Conservation (phyloP, 345 rosid species). For the Pistacia vera region DNA sequence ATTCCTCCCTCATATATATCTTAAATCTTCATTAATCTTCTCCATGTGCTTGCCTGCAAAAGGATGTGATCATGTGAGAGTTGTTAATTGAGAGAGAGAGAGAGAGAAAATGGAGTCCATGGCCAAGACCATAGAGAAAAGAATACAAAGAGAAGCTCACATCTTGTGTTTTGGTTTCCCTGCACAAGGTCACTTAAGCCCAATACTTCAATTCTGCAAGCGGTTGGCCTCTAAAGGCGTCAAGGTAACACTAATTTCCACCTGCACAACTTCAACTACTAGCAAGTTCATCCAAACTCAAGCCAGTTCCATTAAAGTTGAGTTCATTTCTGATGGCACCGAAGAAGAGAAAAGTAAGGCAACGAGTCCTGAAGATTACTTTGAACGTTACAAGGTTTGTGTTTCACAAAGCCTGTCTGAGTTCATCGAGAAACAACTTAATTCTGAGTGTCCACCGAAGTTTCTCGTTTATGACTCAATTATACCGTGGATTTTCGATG, state of each 20-base stretch:
- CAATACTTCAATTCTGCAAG: slow-evolving; percentile 59
- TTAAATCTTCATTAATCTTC: too few species aligned
- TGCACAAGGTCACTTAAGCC: slow-evolving; percentile 57
- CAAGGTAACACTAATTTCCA: slow-evolving; percentile 45
- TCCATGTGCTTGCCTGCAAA: neutral
- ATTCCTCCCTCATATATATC: too few species aligned
- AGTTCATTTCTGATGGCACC: slow-evolving; percentile 29
- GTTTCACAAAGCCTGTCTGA: slow-evolving; percentile 34
- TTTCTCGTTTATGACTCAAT: neutral
- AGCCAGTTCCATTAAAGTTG: slow-evolving; percentile 21
- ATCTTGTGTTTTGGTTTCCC: slow-evolving; percentile 39
- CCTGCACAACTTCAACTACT: slow-evolving; percentile 31
- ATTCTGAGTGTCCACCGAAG: neutral
- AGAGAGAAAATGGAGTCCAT: neutral
- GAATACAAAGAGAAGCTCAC: neutral
- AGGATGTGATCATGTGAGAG: neutral
- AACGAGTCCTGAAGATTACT: neutral
- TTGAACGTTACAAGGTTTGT: slow-evolving; percentile 20
- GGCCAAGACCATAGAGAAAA: neutral
- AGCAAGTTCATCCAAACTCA: slow-evolving; percentile 12
- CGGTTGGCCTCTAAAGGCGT: slow-evolving; percentile 52
- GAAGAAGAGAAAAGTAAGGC: neutral
- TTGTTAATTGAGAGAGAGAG: neutral
- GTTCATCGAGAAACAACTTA: slow-evolving; percentile 23
- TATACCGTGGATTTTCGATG: slow-evolving; percentile 16